Evolutionary conservation across 169 alveolate species (phyloP).

Genomic region (Plasmodium berghei): DNA sequence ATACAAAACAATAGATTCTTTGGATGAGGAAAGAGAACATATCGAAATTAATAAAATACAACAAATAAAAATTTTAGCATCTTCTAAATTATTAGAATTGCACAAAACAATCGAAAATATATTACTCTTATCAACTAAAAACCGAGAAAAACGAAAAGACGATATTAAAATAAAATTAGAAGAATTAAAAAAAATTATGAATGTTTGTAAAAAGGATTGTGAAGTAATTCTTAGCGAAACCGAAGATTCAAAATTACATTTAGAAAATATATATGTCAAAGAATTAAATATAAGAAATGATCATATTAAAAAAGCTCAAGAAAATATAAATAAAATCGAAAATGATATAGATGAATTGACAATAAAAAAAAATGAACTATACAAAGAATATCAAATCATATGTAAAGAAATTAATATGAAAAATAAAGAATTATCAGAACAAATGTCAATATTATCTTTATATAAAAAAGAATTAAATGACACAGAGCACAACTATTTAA

Average conservation of each 20-base stretch:
- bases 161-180: conserved; percentile 57
- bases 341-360: conserved; percentile 19
- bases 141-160: conserved; percentile 28
- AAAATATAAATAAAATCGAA: conserved; percentile 36
- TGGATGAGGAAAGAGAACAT: conserved; percentile 25
- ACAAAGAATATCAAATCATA: conserved; percentile 42
- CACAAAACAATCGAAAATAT: conserved; percentile 38
- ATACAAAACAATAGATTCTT: background rate
- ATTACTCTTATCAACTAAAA: conserved; percentile 25
- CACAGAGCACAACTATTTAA: conserved; percentile 51
- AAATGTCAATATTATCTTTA: conserved; percentile 12
- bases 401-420: conserved; percentile 40
- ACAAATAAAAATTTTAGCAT: conserved; percentile 55
- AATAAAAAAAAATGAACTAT: conserved; percentile 30
- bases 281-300: conserved; percentile 34
- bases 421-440: conserved; percentile 27
- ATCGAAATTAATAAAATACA: conserved; percentile 57
- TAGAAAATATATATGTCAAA: conserved; percentile 60
- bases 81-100: conserved; percentile 39
- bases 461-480: conserved; percentile 51
- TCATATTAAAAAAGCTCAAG: conserved; percentile 34
- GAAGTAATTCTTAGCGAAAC: conserved; percentile 57
- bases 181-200: conserved; percentile 61
- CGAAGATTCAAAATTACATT: conserved; percentile 49
- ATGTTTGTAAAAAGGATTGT: conserved; percentile 66